phyloP scores from a whole-genome alignment of 148 eudicot species.

The Persicaria tinctoria region DNA sequence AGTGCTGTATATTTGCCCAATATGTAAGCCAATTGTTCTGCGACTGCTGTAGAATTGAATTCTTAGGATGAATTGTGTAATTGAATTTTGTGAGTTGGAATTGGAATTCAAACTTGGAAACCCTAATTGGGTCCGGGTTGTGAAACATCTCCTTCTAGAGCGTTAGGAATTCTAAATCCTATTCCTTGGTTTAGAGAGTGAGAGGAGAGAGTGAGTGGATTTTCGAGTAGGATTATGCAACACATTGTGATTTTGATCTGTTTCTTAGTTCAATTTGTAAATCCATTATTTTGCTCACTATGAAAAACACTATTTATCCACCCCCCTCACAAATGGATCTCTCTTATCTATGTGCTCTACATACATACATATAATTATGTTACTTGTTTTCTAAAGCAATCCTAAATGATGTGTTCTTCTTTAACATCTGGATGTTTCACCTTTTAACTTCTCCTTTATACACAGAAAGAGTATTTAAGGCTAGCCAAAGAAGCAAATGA shows the following conservation, averaged over 20 bases:
- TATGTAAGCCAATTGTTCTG: not conserved
- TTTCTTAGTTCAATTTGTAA: not conserved
- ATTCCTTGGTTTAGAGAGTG: too few relatives aligned
- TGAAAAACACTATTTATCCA: not conserved
- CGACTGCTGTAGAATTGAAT: too few relatives aligned
- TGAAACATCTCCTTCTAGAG: too few relatives aligned
- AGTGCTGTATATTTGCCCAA: not conserved
- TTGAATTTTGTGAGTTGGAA: too few relatives aligned
- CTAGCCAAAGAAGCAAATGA: conserved; percentile 68
- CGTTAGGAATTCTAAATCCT: too few relatives aligned
- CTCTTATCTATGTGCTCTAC: not conserved
- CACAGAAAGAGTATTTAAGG: conserved; percentile 78
- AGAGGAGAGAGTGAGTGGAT: too few relatives aligned
- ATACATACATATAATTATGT: not conserved
- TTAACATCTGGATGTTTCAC: not conserved
- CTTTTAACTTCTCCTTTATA: not conserved
- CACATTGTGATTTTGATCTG: not conserved
- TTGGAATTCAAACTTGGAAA: too few relatives aligned
- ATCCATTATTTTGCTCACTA: not conserved
- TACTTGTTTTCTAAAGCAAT: not conserved
- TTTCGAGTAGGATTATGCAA: too few relatives aligned
- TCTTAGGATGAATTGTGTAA: too few relatives aligned
- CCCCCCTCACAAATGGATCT: not conserved
- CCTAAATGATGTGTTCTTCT: not conserved
- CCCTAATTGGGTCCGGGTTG: too few relatives aligned